phyloP scores from a whole-genome alignment of 257 asterid species.

The Przewalskia tangutica region DNA sequence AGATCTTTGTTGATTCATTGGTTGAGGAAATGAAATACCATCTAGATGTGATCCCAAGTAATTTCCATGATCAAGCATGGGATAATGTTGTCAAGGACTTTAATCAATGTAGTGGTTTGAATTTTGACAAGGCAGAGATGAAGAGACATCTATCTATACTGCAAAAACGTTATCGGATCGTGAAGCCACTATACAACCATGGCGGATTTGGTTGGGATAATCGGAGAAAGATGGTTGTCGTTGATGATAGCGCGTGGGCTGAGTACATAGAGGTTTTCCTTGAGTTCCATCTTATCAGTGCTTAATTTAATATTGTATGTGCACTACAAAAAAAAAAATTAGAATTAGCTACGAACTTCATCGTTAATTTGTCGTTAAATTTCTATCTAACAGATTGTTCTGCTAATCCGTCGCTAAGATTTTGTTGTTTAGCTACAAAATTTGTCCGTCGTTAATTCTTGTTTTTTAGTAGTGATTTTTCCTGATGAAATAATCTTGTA shows the following conservation, averaged over 20 bases:
- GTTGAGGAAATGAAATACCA: not conserved
- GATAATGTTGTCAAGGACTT: not conserved
- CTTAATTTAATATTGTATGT: not conserved
- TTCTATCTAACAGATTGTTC: no score
- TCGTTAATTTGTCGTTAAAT: no score
- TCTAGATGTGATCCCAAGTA: not conserved
- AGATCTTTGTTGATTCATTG: not conserved
- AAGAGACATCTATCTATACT: not conserved
- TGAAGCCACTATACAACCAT: conserved; percentile 3
- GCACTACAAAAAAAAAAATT: no score
- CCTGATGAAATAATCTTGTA: not conserved
- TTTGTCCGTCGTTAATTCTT: no score
- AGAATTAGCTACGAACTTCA: no score
- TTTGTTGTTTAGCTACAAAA: no score
- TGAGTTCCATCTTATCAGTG: not conserved
- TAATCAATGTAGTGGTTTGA: not conserved
- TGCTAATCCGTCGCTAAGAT: no score
- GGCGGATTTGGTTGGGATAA: conserved; percentile 3
- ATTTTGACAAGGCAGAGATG: not conserved
- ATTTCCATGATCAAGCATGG: not conserved
- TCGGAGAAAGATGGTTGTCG: not conserved
- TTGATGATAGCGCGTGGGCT: not conserved
- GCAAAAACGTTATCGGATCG: not conserved
- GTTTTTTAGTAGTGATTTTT: no score
- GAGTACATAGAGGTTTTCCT: not conserved